Base-by-base conservation (phyloP, 495 filamentous ascomycete species). In the Podospora pseudoanserina region DNA sequence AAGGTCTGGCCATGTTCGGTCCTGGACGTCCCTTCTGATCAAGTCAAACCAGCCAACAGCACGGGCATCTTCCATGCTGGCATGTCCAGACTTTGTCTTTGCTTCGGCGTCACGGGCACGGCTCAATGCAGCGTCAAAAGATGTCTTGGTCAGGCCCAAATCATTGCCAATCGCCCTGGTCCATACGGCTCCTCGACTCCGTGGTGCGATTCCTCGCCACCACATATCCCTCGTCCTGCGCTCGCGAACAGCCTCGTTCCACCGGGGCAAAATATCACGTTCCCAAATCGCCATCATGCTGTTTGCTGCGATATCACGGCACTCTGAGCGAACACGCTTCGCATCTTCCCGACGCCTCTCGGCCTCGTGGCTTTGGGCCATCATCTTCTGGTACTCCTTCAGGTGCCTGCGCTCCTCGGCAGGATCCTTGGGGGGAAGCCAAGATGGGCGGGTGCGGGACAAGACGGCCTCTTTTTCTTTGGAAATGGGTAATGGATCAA, bases 381-480 rank as follows among this genome's bases (percentile, higher is more conserved):
- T 96, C 91, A 99, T 98, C 73, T 84, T 87, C 76, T 96, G 90
- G 73, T 97, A 99, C 77, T 98, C 91, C 74, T 86, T 94, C 65
- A 99, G 70, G 74, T 99, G 95, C 65, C 88, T 89, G 76, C 87
- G 94, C 78, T 99, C 95, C 77, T 99, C 95, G 61, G 90, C 92
- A 28, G 91, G 93, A 68, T 92, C 88, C 79, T 99, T 98, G 0
- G 95, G 95, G 6, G 95, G 95, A 18, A 99, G 82, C 95, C 95
- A 99, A 54, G 91, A 94, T 0, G 95, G 95, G 30, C 95, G 86
- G 15, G 95, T 99, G 56, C 96, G 85, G 23, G 92, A 93, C 20
- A 99, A 80, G 5, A 97, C 91, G 55, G 91, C 92, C 71, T 97
- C 93, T 79, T 99, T 99, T 82, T 99, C 95, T 79, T 93, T 96